Base-by-base conservation (phyloP, 192 early-diverging fungal genomes). In the Coemansia sp. region DNA sequence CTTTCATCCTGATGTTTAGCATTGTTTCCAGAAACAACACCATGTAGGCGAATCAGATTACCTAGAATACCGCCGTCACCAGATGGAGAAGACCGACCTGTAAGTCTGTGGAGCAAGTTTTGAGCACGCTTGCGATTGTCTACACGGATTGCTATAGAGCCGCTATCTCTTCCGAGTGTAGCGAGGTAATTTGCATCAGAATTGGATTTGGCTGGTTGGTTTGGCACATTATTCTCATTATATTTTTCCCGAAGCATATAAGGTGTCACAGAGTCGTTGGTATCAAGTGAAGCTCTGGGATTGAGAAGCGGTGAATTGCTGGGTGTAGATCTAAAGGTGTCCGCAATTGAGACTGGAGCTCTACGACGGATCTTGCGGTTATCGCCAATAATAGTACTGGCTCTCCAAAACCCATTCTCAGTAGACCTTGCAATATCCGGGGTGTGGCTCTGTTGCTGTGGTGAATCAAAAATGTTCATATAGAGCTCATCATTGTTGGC, bases 141-240 rank as follows among this genome's bases (percentile, higher is more conserved):
- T 0, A 74, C 72, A 4, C 56, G 60, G 30, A 74, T 74, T 10
- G 66, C 19, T 52, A 74, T 74, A 20, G 72, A 74, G 17, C 54
- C 57, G 50, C 30, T 32, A 32, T 74, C 72, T 22, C 59, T 63
- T 19, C 72, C 72, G 39, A 74, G 6, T 6, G 72, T 53, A 20
- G 72, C 72, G 14, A 74, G 22, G 30, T 61, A 59, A 62, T 64
- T 74, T 22, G 72, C 72, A 24, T 74, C 72, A 60, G 68, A 74
- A 32, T 74, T 74, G 31, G 72, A 74, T 10, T 39, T 63, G n/a
- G 65, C 65, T 52, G 25, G 54, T 22, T 54, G 20, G 24, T 46
- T 17, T 14, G 3, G 14, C 11, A 17, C 9, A 46, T 46, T 14
- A 4, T 14, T 17, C 0, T 46, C 11, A 4, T 7, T 14, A 14